These are phyloP conservation scores for Geotrichum cucujoidarum DNA, from an alignment of 1,139 yeast species.

Conservation along the genomic window DNA sequence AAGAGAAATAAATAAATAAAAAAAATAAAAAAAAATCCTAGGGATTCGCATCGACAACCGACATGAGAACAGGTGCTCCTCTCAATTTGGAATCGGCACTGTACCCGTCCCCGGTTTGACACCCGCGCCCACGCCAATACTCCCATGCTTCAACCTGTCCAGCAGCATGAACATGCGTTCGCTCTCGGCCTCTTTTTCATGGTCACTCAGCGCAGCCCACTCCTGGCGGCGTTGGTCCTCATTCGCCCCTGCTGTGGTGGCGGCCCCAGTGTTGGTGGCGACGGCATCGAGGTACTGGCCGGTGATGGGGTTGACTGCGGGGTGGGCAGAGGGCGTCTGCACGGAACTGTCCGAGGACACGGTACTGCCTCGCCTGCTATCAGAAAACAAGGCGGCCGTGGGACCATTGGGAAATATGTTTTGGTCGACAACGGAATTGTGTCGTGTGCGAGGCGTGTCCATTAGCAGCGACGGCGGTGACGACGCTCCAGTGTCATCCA, in stretches of 20 bases:
- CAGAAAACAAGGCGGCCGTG: neutral
- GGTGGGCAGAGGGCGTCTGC: neutral
- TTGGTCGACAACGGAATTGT: conserved; percentile 16
- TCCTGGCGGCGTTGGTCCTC: conserved; percentile 5
- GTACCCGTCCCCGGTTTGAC: too few relatives aligned
- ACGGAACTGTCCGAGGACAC: neutral
- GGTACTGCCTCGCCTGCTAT: neutral
- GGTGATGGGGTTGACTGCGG: conserved; percentile 30
- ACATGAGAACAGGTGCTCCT: too few relatives aligned
- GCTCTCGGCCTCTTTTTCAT: conserved; percentile 52
- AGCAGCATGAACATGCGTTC: conserved; percentile 48
- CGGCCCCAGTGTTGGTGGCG: too few relatives aligned
- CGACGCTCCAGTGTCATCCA: conserved; percentile 3
- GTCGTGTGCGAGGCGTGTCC: conserved; percentile 22
- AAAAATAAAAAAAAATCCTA: neutral
- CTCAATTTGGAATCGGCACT: too few relatives aligned
- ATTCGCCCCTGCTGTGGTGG: too few relatives aligned
- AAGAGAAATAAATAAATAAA: neutral
- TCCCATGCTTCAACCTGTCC: conserved; percentile 49
- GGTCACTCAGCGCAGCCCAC: conserved; percentile 41
- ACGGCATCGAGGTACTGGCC: conserved; percentile 27
- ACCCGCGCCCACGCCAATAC: too few relatives aligned
- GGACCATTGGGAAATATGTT: conserved; percentile 2
- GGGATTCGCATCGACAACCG: too few relatives aligned
- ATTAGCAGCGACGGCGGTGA: conserved; percentile 17